Base-by-base conservation (phyloP, 2,329 filamentous ascomycete genomes). In the Colletotrichum karsti region DNA sequence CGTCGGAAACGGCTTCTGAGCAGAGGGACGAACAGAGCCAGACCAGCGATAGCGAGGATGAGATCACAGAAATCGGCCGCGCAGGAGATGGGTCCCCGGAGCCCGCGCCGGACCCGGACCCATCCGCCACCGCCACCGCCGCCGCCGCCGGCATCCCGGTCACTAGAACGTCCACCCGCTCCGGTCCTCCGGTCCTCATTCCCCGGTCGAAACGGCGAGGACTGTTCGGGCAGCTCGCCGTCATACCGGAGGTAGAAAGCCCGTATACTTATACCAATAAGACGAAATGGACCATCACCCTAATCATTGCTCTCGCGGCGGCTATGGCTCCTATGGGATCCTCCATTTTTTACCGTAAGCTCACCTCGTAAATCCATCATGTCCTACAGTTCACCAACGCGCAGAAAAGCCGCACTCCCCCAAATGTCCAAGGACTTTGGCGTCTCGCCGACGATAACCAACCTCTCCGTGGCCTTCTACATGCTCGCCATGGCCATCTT, bases 401-500 rank as follows among this genome's bases (percentile, higher is more conserved):
- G 22, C 10, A n/a, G 22, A 60, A 48, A 67, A 94, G 93, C 93
- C 64, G 89, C 92, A 4, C 86, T 96, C 2, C 82, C 85, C 2
- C 82, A 91, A 44, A 87, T 96, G 63, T 81, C 90, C 0, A 74
- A 75, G 4, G 89, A 92, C 22, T 83, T 96, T 46, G 71, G 90
- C 71, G 85, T 90, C 12, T 86, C 87, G 0, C 79, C 88, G 13
- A 92, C 92, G 1, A 81, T 93, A 15, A 89, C 91, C 62, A 97
- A 96, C 77, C 75, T 96, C 64, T 91, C 91, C 0, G 88, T 96
- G 1, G 91, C 93, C 0, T 79, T 95, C 64, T 96, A 95, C 77
- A 94, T 96, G 92, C 83, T 96, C 5, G 83, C 88, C 72, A 93
- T 96, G 92, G 88, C 90, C 62, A 93, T 96, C 48, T 95, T 94